Base-by-base conservation (phyloP, 2,329 filamentous ascomycete species). In the Penicillium carneum region DNA sequence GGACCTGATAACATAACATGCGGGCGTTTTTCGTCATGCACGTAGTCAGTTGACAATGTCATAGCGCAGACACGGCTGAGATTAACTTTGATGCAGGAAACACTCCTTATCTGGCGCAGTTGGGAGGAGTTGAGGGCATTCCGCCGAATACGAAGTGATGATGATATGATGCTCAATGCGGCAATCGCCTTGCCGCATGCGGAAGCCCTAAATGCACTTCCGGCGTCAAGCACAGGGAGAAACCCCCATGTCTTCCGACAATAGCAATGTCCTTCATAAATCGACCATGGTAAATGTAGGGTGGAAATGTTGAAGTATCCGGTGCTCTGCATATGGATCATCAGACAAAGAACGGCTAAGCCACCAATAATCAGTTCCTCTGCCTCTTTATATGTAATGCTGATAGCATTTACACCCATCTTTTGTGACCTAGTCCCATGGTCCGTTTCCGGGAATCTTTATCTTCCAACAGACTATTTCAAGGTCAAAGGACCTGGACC, bases 351-450 rank as follows among this genome's bases (percentile, higher is more conserved):
- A 68, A 64, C 55, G 61, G 54, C 55, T 45, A 38, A 43, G 41
- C 51, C 57, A 49, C 57, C 51, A 50, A 57, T 58, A 59, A 64
- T 64, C 62, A 33, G 46, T 33, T 47, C 61, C 38, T 41, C 49
- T 26, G 31, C 38, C 26, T 50, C 52, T 48, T 57, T 60, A 58
- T 67, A 72, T 72, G 71, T 73, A 73, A 75, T 72, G 56, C 68
- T 75, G 72, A 76, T 72, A 71, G 62, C 67, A 72, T 71, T 31
- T 54, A 52, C 62, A 53, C 55, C 63, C 59, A 52, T 50, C 43
- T 53, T 59, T 62, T 68, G 66, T 75, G 72, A 74, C 67, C 69
- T 62, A 65, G 66, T 68, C 75, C 68, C 71, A 69, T 72, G 71
- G 65, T 67, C 70, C 71, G 69, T 66, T 72, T 71, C 63, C 69